Base-by-base conservation (phyloP, 2,329 filamentous ascomycete genomes). In the Monilinia fructicola region DNA sequence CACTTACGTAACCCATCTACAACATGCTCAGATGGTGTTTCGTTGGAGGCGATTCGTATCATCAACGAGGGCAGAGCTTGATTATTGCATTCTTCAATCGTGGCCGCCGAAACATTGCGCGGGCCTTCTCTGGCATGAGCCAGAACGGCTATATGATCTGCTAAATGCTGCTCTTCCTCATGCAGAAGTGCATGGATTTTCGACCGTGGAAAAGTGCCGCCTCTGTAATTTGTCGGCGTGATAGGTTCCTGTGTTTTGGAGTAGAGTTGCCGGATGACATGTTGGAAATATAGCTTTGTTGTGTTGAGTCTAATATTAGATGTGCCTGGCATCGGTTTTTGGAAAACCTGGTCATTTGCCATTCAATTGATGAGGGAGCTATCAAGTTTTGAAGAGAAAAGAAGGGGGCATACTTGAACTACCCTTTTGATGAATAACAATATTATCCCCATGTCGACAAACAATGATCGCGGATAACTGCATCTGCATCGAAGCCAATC, bases 121-220 rank as follows among this genome's bases (percentile, higher is more conserved):
- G 44, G 44, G 5, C 42, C 42, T 44, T 44, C 42, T 48, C n/a
- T 48, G 44, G 44, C 18, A 6, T 48, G 44, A 23, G 21, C 44
- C 3, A 48, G 21, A 10, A 48, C 18, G 18, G 44, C 44, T n/a
- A 48, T 21, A 26, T 50, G n/a, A 54, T 72, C 71, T n/a, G 70
- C 69, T 40, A 74, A 64, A 62, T 73, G 67, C 35, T 68, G 68
- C 54, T 74, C 73, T n/a, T 70, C 66, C 18, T 67, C 56, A 46
- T 67, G 63, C 0, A 31, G 54, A 9, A 72, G 54, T 64, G 67
- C 1, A 1, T 56, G 2, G 3, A 14, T 12, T 4, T 31, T 31
- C 3, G 54, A 66, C 14, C 38, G 50, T 2, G 2, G 40, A 14
- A 6, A 48, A 12, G 1, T 21, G 5, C 18, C 23, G 1, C 23